Conservation (phyloP, 1,284 basidiomycete species). For the Anthracocystis panici-leucophaei region DNA sequence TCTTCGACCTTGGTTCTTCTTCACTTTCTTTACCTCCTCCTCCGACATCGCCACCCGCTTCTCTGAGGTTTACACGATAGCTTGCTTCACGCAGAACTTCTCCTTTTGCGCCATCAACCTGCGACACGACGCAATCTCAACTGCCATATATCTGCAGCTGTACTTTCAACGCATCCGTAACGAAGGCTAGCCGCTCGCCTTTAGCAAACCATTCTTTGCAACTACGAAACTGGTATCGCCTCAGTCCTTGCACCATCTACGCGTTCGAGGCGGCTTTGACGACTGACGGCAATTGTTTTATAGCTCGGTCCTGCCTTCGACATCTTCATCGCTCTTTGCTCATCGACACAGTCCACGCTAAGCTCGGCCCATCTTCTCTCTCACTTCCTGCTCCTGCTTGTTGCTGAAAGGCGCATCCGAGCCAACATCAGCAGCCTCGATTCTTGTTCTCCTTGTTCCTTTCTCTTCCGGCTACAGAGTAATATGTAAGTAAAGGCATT, state of each 20-base stretch:
- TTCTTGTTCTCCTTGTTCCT: neutral
- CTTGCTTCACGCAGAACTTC: neutral
- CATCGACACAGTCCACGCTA: too few species aligned
- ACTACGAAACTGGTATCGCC: constrained; percentile 5
- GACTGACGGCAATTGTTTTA: neutral
- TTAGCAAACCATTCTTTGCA: constrained; percentile 43
- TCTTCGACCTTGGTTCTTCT: neutral
- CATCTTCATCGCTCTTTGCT: too few species aligned
- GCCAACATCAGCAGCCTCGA: neutral
- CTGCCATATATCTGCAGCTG: neutral
- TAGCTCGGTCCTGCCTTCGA: too few species aligned
- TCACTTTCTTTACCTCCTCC: neutral
- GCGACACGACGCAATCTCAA: neutral
- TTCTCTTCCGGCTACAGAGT: too few species aligned
- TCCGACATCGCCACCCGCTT: neutral
- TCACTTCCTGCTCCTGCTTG: too few species aligned
- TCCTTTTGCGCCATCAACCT: neutral
- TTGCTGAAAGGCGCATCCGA: too few species aligned
- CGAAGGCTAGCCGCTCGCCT: constrained; percentile 3
- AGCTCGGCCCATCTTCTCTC: too few species aligned
- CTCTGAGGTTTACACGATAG: neutral
- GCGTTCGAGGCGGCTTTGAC: neutral
- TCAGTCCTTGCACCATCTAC: neutral
- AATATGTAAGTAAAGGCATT: too few species aligned
- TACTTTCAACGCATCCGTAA: neutral